A percentile compares a stretch with the other conserved stretches of the same genome.
Conservation (phyloP, 352 stramenopile genomes). For the Pythium coloratum region DNA sequence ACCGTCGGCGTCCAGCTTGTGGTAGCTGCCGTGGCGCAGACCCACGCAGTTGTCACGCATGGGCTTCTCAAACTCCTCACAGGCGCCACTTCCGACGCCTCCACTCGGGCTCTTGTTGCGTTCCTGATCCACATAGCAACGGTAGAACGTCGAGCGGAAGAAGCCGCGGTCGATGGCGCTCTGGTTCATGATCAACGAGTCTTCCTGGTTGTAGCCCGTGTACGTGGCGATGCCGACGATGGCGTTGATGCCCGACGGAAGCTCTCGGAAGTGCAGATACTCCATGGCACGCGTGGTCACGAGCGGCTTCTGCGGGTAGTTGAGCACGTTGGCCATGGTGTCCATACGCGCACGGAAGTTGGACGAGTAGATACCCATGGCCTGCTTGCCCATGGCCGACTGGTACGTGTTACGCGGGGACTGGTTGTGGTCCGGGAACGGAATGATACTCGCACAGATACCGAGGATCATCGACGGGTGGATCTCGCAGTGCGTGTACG, state of each 20-base stretch:
- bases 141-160: slow-evolving; percentile 99
- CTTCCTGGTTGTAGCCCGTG: slow-evolving; percentile 98
- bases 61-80: slow-evolving; percentile 96
- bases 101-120: slow-evolving; percentile 84
- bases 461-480: slow-evolving; percentile 99
- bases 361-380: slow-evolving; percentile 98
- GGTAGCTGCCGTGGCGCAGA: slow-evolving; percentile 96
- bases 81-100: slow-evolving; percentile 57
- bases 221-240: slow-evolving; percentile 90
- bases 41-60: slow-evolving; percentile 93
- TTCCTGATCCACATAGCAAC: slow-evolving; percentile 97
- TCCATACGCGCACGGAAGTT: slow-evolving; percentile 99
- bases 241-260: slow-evolving; percentile 99
- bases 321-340: slow-evolving; percentile 99
- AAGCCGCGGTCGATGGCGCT: slow-evolving; percentile 98
- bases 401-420: slow-evolving; percentile 99
- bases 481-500: slow-evolving; percentile 99
- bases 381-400: slow-evolving; percentile 99
- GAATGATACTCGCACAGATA: slow-evolving; percentile 99
- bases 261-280: slow-evolving; percentile 97
- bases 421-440: slow-evolving; percentile 99
- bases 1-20: slow-evolving; percentile 98
- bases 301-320: slow-evolving; percentile 99
- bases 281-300: slow-evolving; percentile 99
- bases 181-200: slow-evolving; percentile 99